Base-by-base conservation (phyloP, 306 rosid species). In the Dryas alaskensis region DNA sequence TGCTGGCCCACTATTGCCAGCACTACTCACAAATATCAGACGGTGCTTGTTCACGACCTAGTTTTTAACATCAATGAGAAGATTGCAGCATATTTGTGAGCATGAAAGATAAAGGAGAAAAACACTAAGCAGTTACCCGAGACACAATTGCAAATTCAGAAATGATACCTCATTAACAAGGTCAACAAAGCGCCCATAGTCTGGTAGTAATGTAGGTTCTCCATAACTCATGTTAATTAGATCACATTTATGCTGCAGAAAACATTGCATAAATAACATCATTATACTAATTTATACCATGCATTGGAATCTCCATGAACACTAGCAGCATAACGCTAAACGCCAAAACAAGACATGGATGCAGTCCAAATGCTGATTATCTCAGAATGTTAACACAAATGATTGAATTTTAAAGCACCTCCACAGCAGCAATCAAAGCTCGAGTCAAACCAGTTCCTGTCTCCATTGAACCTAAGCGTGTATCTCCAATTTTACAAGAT, bases 211-310 rank as follows among this genome's bases (percentile, higher is more conserved):
- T 43, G 99, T 82, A 72, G 91, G 80, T 83, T 94, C 99, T 43
- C 99, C 99, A 63, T 89, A 94, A 80, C 98, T 94, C 98, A 94
- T 94, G 84, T 94, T 94, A 78, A 94, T 87, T 60, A 94, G 96
- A 69, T 94, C 96, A 6, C 98, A 94, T 83, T 87, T 94, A 70
- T 94, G 97, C 98, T 94, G 92, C 86, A 93, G 74, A 85, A 62
- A 59, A 78, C 57, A 19, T 43, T 40, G 62, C 10, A 74, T 19
- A 25, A 71, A 27, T 45, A 12, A 59, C 84, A 51, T 79, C 31
- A 79, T 50, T 79, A 65, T 25, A 47, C 16, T 19, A 8, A 71
- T 55, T 27, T 66, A 60, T 48, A 58, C 67, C 50, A 46, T 11
- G 70, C 53, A 62, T 53, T 47, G 69, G 46, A 76, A 73, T 76